Evolutionary conservation across 176 grass and related monocot species (phyloP).

Genomic region (Pharus latifolius): DNA sequence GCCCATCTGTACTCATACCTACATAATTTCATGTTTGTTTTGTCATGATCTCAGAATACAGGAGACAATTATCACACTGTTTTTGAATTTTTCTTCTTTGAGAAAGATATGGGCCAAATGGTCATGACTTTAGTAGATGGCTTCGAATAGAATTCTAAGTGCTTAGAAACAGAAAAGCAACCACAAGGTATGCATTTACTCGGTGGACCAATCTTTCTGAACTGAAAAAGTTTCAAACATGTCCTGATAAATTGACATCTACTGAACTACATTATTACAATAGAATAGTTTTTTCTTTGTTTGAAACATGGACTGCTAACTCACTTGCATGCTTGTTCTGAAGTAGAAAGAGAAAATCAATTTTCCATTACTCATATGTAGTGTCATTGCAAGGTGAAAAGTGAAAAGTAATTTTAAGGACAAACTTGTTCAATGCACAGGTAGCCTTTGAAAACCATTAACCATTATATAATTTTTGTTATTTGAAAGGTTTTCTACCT

Average conservation of each 20-base stretch:
- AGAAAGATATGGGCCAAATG: neutral
- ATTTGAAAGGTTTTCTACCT: neutral
- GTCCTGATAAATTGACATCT: neutral
- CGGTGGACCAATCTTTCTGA: neutral
- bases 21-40: constrained; percentile 10
- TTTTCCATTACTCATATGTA: neutral
- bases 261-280: neutral
- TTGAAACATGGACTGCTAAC: neutral
- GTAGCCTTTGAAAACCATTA: neutral
- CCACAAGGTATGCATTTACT: neutral
- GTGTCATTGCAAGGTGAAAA: neutral
- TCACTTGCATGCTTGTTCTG: neutral
- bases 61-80: neutral
- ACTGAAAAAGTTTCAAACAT: neutral
- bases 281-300: neutral
- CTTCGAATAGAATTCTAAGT: neutral
- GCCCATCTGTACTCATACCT: constrained; percentile 99
- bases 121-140: no score
- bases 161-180: neutral
- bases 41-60: neutral
- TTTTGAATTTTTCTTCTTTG: neutral
- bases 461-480: neutral
- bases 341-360: neutral
- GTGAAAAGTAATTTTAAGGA: no score
- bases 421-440: neutral